These are phyloP conservation scores for Rutstroemia sp. DNA, from an alignment of 2,329 filamentous ascomycete species.

Conservation along the genomic window DNA sequence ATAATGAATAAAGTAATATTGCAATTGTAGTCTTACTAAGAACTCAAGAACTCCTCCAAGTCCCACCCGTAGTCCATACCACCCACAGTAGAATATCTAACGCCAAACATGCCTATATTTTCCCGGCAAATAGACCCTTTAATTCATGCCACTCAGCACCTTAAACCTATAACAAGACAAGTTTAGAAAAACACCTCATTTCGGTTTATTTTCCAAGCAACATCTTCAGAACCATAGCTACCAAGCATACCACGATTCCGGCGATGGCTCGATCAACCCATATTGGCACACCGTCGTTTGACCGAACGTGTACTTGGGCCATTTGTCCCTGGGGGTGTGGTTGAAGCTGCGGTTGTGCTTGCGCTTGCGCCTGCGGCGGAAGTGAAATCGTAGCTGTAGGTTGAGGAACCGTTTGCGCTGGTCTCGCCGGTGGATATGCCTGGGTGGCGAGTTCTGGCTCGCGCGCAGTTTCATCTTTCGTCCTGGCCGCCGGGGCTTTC, in stretches of 20 bases:
- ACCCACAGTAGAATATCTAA: too few relatives aligned
- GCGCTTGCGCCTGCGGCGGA: not conserved
- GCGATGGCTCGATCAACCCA: slow-evolving; percentile 82
- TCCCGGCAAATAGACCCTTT: too few relatives aligned
- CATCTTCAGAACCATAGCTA: slow-evolving; percentile 60
- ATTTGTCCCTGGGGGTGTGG: not conserved
- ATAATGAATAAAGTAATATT: too few relatives aligned
- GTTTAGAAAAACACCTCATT: too few relatives aligned
- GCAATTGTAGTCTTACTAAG: too few relatives aligned
- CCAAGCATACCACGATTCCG: slow-evolving; percentile 60
- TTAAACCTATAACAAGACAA: too few relatives aligned
- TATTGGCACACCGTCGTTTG: slow-evolving; percentile 49
- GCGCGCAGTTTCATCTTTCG: slow-evolving; percentile 49
- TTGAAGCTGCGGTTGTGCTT: not conserved
- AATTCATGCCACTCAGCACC: too few relatives aligned
- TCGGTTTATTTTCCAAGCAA: slow-evolving; percentile 12
- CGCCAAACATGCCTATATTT: too few relatives aligned
- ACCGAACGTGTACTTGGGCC: slow-evolving; percentile 21
- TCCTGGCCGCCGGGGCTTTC: slow-evolving; percentile 30
- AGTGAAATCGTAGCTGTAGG: slow-evolving; percentile 23
- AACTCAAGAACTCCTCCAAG: too few relatives aligned
- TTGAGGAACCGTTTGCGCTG: slow-evolving; percentile 29
- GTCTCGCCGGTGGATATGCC: slow-evolving; percentile 33
- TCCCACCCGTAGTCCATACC: too few relatives aligned
- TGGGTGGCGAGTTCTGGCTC: slow-evolving; percentile 48